Percentiles rank a stretch among this genome's conserved stretches.
These are phyloP conservation scores for Ceratocystis destructans DNA, from an alignment of 2,329 filamentous ascomycete species.

Conservation along the genomic window DNA sequence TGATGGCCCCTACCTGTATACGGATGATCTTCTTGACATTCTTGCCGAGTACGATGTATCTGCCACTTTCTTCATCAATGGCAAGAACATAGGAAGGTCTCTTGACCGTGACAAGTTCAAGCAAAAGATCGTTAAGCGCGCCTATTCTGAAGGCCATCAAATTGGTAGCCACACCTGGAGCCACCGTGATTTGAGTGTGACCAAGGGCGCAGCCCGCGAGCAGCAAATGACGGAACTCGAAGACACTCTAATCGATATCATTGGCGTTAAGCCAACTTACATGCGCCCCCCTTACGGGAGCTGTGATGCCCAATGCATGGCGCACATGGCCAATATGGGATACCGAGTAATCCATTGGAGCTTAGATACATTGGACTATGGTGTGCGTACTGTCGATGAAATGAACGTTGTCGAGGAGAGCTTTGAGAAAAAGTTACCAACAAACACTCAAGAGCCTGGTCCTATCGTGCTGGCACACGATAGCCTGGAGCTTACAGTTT, in stretches of 20 bases:
- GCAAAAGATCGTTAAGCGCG: constrained; percentile 29
- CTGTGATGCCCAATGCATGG: constrained; percentile 28
- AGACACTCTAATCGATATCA: constrained; percentile 31
- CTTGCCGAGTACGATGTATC: constrained; percentile 25
- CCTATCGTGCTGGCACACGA: constrained; percentile 43
- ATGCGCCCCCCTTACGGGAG: constrained; percentile 35
- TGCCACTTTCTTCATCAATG: constrained; percentile 30
- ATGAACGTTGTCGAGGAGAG: constrained; percentile 34
- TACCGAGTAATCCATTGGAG: constrained; percentile 46
- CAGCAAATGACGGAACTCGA: constrained; percentile 34
- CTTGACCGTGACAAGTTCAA: constrained; percentile 19
- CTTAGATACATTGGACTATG: constrained; percentile 48
- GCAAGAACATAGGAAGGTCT: constrained; percentile 25
- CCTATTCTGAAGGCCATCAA: constrained; percentile 43
- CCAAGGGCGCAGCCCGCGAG: constrained; percentile 26
- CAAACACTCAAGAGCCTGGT: constrained; percentile 23
- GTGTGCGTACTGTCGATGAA: constrained; percentile 35
- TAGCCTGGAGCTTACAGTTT: constrained; percentile 35
- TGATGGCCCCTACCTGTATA: constrained; percentile 34
- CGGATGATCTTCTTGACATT: constrained; percentile 30
- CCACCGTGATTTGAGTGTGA: constrained; percentile 31
- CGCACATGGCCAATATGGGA: constrained; percentile 29
- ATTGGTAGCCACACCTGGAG: constrained; percentile 42
- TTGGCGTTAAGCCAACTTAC: constrained; percentile 32
- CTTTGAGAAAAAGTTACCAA: constrained; percentile 22